Base-by-base conservation (phyloP, 1,284 basidiomycete genomes). In the Somion occarium region DNA sequence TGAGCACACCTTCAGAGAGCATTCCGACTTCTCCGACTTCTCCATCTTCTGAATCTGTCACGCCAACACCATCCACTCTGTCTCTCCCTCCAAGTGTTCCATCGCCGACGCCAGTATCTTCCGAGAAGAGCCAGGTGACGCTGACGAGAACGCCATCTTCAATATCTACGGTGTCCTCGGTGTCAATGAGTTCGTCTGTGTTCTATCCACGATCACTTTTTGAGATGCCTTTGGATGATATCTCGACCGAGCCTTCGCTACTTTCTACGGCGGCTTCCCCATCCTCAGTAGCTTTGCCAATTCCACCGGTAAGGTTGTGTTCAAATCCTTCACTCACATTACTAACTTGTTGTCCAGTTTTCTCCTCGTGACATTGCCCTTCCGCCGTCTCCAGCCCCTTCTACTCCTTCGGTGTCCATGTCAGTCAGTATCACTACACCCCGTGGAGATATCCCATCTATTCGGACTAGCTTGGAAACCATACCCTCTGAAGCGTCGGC, bases 371-470 rank as follows among this genome's bases (percentile, higher is more conserved):
- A 52, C 4, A 59, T 74, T 26, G 68, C 73, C 15, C 64, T 73
- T 3, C 73, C 73, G 0, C 60, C 67, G 5, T 69, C 73, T 1
- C 67, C 69, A 18, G 57, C 67, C 3, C 64, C 69, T 1, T 56
- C 67, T 2, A 63, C 64, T 62, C 67, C 69, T 2, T 65, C 66
- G 1, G 68, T 71, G 5, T 77, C 83, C 1, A 69, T 79, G 38
- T 74, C 76, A 43, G 71, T 86, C 51, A 86, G 81, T 51, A 58
- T 86, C 20, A 77, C 76, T 1, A 88, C 86, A 0, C 87, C 83
- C 1, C 73, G 74, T n/a, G 78, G 78, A 12, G 74, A 78, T 52
- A 69, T 64, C 1, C 82, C 79, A 1, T 86, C 87, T 0, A 77
- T 81, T 20, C 74, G 72, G 48, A 76, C 78, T 1, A 72, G 67